Conservation (phyloP, 441 rosid genomes). For the Pelargonium australe region DNA sequence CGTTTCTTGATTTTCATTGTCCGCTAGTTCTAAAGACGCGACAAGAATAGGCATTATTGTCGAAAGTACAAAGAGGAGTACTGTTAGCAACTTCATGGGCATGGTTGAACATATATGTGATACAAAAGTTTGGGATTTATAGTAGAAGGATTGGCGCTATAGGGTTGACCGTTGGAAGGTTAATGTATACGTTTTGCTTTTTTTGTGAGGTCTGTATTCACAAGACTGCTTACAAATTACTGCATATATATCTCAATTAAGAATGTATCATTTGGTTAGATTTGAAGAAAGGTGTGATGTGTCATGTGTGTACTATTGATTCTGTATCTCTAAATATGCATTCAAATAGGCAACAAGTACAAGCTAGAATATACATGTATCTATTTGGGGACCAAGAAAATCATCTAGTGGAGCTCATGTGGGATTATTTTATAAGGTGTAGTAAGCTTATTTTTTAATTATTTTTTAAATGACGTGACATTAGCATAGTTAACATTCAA, state of each 20-base stretch:
- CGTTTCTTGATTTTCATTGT: too few species aligned
- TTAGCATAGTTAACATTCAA: too few species aligned
- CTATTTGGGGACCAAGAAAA: too few species aligned
- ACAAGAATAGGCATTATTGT: background rate
- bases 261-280: slow-evolving; percentile 15
- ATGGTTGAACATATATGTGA: too few species aligned
- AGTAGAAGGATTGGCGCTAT: background rate
- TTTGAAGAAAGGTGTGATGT: slow-evolving; percentile 18
- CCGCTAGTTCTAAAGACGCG: too few species aligned
- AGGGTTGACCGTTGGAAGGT: slow-evolving; percentile 17
- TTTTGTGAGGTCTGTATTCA: slow-evolving; percentile 20
- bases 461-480: too few species aligned
- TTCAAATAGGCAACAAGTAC: background rate
- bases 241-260: background rate
- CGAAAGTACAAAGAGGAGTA: slow-evolving; percentile 9
- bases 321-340: background rate
- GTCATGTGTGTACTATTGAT: background rate
- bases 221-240: slow-evolving; percentile 10
- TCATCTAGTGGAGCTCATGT: too few species aligned
- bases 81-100: slow-evolving; percentile 13
- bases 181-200: slow-evolving; percentile 18
- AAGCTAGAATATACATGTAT: too few species aligned
- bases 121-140: slow-evolving; percentile 9
- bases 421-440: too few species aligned
- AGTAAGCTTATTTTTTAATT: too few species aligned